Percentiles rank a stretch among this genome's conserved stretches.
Evolutionary conservation across 1,284 basidiomycete genomes (phyloP).

Genomic region (Marasmius tenuissimus): DNA sequence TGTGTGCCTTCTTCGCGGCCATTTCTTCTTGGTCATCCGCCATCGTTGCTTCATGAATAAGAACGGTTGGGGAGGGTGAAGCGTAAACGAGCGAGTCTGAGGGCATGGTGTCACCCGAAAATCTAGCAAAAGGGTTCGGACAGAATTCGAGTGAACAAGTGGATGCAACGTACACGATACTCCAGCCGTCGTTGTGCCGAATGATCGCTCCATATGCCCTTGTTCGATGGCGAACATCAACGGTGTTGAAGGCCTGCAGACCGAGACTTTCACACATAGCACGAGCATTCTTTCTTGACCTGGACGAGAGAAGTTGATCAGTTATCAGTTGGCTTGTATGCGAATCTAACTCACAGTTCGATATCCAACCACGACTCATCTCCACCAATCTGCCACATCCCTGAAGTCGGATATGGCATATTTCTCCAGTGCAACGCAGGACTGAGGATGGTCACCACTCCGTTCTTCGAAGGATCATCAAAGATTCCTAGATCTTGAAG

Average conservation of each 20-base stretch:
- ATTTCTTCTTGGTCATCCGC: slow-evolving; percentile 73
- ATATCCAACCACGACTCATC: slow-evolving; percentile 44
- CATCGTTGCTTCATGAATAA: slow-evolving; percentile 96
- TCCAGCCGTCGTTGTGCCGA: slow-evolving; percentile 75
- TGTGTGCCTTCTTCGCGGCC: slow-evolving; percentile 82
- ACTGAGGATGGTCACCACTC: slow-evolving; percentile 54
- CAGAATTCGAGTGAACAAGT: slow-evolving; percentile 12
- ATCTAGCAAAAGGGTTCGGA: slow-evolving; percentile 38
- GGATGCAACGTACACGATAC: slow-evolving; percentile 62
- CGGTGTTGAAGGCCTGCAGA: slow-evolving; percentile 57
- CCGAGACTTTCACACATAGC: slow-evolving; percentile 53
- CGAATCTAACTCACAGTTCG: slow-evolving; percentile 27
- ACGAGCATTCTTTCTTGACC: slow-evolving; percentile 36
- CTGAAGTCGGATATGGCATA: slow-evolving; percentile 38
- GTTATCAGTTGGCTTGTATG: neutral
- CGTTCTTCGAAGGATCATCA: slow-evolving; percentile 42
- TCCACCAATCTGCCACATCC: slow-evolving; percentile 39
- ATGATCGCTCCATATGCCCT: slow-evolving; percentile 73
- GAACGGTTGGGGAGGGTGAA: slow-evolving; percentile 71
- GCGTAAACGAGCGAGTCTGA: slow-evolving; percentile 66
- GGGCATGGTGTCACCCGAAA: slow-evolving; percentile 89
- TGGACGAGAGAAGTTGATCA: slow-evolving; percentile 19
- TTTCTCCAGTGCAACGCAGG: slow-evolving; percentile 54
- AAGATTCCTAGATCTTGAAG: slow-evolving; percentile 66
- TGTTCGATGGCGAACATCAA: slow-evolving; percentile 74